phyloP scores from a whole-genome alignment of 2,329 filamentous ascomycete species.

The Diaporthe ilicicola region DNA sequence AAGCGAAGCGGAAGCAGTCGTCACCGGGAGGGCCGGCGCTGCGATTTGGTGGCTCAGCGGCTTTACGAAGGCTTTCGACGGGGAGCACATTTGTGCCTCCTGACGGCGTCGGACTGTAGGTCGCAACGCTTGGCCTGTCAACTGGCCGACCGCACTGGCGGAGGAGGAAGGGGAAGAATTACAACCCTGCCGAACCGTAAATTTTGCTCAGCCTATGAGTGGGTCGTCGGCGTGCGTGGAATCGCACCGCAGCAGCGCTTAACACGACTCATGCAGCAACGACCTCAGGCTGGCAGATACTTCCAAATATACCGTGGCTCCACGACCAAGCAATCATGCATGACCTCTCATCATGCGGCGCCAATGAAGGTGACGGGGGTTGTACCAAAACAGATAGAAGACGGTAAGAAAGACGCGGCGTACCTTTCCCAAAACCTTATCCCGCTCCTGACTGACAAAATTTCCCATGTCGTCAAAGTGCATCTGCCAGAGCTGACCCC shows the following conservation, averaged over 20 bases:
- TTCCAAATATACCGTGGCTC: constrained; percentile 22
- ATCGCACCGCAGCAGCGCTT: constrained; percentile 21
- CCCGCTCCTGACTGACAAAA: constrained; percentile 85
- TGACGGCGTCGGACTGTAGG: background rate
- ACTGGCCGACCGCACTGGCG: background rate
- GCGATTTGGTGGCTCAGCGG: constrained; percentile 21
- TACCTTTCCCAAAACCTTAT: constrained; percentile 87
- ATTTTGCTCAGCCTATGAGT: constrained; percentile 15
- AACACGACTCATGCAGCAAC: constrained; percentile 9
- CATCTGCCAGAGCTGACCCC: constrained; percentile 76
- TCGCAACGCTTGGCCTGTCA: constrained; percentile 5
- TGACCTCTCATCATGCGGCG: background rate
- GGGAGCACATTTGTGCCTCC: background rate
- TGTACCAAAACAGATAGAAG: constrained; percentile 30
- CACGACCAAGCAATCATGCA: constrained; percentile 16
- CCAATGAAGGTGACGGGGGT: constrained; percentile 25
- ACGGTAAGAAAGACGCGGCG: constrained; percentile 40
- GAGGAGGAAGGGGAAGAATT: background rate
- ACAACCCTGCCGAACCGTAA: constrained; percentile 13
- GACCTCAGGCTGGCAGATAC: background rate
- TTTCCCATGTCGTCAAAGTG: constrained; percentile 88
- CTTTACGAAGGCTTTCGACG: constrained; percentile 12
- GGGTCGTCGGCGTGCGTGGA: constrained; percentile 18
- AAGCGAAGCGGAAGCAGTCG: constrained; percentile 9
- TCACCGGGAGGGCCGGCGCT: constrained; percentile 19